Evolutionary conservation across 768 basidiomycete genomes (phyloP), one percentile per base, ranked within the genome.

Genomic region (Boletus coccyginus): DNA sequence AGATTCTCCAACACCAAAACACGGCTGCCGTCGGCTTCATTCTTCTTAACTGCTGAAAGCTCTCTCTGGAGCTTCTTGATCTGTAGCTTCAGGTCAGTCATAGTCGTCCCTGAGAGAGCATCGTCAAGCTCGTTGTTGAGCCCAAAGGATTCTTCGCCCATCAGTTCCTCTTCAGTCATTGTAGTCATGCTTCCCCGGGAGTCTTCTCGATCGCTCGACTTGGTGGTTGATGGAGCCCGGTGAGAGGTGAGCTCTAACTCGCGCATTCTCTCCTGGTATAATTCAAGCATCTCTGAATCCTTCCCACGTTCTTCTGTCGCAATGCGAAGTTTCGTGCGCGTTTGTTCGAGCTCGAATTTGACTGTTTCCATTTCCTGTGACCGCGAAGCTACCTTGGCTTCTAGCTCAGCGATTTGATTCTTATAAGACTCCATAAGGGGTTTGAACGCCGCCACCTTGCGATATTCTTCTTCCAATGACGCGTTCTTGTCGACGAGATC

Each of bases 391-490:
- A 78, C 73, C 69, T 91, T 92, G 24, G 78, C 65, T 68, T 97
- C 95, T 19, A 96, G 79, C 19, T 91, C 86, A 17, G 83, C 77
- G 52, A 97, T 88, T 63, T 95, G 93, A 46, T 75, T 81, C 71
- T 92, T 95, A 77, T 97, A 96, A 1, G 87, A 90, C 59, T 98
- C 96, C 83, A 94, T 88, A 40, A 96, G 79, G 5, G 90, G 90
- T 70, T 89, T 93, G 75, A 90, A 90, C 3, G 87, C 85, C 1
- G 88, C 82, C 12, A 94, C 86, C 66, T 93, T 93, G 69, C 86
- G 83, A 65, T 90, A 91, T 66, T 98, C 94, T 58, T 94, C 92
- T 69, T 98, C 94, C n/a, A 98, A 74, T 1, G 89, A 81, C 0
- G 92, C 88, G 64, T 95, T 94, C 70, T 86, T 90, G 77, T 97